These are phyloP conservation scores for Lagenaria siceraria DNA, from an alignment of 306 rosid genomes.

Conservation along the genomic window DNA sequence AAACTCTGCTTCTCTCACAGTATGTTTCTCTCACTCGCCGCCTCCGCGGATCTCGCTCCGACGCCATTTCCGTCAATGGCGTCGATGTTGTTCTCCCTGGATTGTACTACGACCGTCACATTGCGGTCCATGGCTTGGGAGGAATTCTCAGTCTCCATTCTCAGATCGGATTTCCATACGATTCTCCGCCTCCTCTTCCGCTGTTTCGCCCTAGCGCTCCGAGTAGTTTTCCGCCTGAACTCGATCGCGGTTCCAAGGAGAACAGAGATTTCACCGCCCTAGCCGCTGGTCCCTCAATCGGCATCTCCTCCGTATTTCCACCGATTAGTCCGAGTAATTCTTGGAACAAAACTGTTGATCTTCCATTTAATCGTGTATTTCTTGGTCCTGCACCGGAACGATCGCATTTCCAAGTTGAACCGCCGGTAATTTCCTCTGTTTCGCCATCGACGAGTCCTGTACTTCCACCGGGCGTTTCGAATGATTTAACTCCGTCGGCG, in stretches of 20 bases:
- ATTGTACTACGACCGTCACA: conserved; percentile 9
- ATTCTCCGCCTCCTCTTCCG: conserved; percentile 3
- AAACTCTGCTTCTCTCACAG: conserved; percentile 30
- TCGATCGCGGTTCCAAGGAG: neutral
- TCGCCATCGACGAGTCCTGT: neutral
- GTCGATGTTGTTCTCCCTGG: conserved; percentile 20
- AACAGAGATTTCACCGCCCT: neutral
- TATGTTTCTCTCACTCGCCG: conserved; percentile 12
- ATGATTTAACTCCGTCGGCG: neutral
- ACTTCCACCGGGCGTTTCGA: neutral
- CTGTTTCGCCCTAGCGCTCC: neutral
- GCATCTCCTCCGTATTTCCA: neutral
- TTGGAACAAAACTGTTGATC: neutral
- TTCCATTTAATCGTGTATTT: neutral
- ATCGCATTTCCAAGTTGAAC: neutral
- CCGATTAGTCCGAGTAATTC: neutral
- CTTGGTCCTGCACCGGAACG: neutral
- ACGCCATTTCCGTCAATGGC: conserved; percentile 18
- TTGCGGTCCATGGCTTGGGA: conserved; percentile 21
- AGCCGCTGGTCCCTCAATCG: neutral
- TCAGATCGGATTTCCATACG: neutral
- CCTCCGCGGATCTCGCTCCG: neutral
- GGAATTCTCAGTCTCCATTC: conserved; percentile 12
- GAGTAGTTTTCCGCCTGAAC: neutral
- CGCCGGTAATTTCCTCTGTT: neutral